Conservation (phyloP, 2,329 filamentous ascomycete genomes). For the Claviceps pusilla region DNA sequence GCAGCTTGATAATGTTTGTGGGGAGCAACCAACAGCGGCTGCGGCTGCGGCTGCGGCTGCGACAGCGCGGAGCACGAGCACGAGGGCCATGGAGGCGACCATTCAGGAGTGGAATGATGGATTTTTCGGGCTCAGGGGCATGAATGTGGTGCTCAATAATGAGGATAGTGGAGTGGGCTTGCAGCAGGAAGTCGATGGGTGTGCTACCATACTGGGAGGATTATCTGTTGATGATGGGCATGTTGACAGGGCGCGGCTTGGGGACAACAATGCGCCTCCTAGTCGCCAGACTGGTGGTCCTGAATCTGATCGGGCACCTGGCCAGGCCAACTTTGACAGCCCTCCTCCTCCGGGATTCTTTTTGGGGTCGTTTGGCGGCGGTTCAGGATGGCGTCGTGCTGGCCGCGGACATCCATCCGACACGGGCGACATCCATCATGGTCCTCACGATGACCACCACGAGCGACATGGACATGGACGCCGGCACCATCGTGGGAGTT, state of each 20-base stretch:
- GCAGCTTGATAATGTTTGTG: slow-evolving; percentile 24
- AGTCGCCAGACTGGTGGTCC: neutral
- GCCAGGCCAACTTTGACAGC: neutral
- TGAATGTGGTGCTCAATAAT: slow-evolving; percentile 24
- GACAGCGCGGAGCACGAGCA: slow-evolving; percentile 9
- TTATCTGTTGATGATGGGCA: slow-evolving; percentile 25
- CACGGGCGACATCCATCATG: neutral
- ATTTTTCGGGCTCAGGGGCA: slow-evolving; percentile 37
- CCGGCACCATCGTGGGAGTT: too few relatives aligned
- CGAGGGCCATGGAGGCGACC: slow-evolving; percentile 23
- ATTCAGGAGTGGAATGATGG: slow-evolving; percentile 41
- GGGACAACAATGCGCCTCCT: neutral
- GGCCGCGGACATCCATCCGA: slow-evolving; percentile 4
- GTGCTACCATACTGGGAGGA: slow-evolving; percentile 12
- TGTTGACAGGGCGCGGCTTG: neutral
- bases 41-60: slow-evolving; percentile 1
- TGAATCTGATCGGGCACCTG: neutral
- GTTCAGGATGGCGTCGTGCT: slow-evolving; percentile 2
- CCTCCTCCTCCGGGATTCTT: neutral
- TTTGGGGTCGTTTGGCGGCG: neutral
- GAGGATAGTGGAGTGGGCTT: slow-evolving; percentile 5
- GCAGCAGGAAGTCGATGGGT: slow-evolving; percentile 5
- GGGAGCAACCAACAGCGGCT: slow-evolving; percentile 3
- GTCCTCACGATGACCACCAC: slow-evolving; percentile 8
- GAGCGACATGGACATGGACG: neutral